These are phyloP conservation scores for Wickerhamomyces chaumierensis DNA, from an alignment of 805 yeast species.

Conservation along the genomic window DNA sequence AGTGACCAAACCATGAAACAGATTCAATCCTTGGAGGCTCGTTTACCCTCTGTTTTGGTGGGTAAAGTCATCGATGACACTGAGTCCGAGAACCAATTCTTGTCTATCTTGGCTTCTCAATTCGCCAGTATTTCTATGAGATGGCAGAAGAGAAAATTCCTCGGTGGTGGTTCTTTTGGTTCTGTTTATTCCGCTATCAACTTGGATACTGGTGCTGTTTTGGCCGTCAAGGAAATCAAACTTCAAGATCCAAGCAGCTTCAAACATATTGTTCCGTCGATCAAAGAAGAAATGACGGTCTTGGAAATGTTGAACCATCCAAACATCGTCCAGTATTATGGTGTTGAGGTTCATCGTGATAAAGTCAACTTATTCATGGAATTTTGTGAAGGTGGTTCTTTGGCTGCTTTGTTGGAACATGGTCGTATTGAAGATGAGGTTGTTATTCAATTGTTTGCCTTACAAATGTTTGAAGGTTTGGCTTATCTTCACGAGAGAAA, in stretches of 20 bases:
- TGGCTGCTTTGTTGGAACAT: slow-evolving; percentile 74
- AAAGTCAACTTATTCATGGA: slow-evolving; percentile 95
- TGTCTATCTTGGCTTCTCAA: slow-evolving; percentile 78
- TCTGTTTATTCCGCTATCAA: slow-evolving; percentile 87
- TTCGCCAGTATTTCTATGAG: slow-evolving; percentile 83
- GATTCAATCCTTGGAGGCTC: slow-evolving; percentile 50
- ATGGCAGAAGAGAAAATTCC: slow-evolving; percentile 92
- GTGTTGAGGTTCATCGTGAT: slow-evolving; percentile 95
- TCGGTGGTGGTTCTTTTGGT: slow-evolving; percentile 96
- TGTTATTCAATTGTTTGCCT: slow-evolving; percentile 79
- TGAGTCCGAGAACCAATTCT: slow-evolving; percentile 77
- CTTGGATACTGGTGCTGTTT: slow-evolving; percentile 86
- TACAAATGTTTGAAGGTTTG: slow-evolving; percentile 90
- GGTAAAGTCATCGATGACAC: slow-evolving; percentile 87
- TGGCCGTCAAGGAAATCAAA: slow-evolving; percentile 94
- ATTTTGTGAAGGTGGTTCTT: slow-evolving; percentile 90
- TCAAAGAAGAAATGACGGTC: slow-evolving; percentile 94
- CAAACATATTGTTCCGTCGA: slow-evolving; percentile 73
- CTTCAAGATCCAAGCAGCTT: slow-evolving; percentile 83
- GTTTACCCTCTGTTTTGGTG: slow-evolving; percentile 33
- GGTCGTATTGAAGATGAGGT: slow-evolving; percentile 94
- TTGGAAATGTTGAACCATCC: slow-evolving; percentile 93
- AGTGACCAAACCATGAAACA: slow-evolving; percentile 60
- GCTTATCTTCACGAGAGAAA: slow-evolving; percentile 92
- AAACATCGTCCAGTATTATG: slow-evolving; percentile 90